Percentiles rank a stretch among this genome's conserved stretches.
Evolutionary conservation across 1,139 yeast genomes (phyloP).

Genomic region (Scheffersomyces quercinus): DNA sequence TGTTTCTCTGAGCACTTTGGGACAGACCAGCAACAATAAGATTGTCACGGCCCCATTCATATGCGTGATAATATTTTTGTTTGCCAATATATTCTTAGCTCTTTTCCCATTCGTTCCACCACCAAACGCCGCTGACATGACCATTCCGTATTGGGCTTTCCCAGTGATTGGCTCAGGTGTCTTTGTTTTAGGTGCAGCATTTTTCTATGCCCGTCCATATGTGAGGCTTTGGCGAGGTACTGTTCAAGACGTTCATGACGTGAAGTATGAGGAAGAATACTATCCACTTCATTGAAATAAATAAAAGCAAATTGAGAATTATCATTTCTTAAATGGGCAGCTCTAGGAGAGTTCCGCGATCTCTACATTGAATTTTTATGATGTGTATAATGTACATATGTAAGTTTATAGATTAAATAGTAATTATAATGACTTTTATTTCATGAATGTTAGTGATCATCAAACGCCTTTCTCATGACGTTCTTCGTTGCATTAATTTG

Average conservation of each 20-base stretch:
- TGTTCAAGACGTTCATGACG: slow-evolving; percentile 7
- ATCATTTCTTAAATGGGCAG: too few species aligned
- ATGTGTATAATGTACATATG: too few species aligned
- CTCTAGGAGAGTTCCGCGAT: too few species aligned
- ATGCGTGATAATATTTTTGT: slow-evolving; percentile 40
- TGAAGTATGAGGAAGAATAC: slow-evolving; percentile 14
- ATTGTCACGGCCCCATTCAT: slow-evolving; percentile 29
- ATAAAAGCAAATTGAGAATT: too few species aligned
- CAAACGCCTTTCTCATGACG: too few species aligned
- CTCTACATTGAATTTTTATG: too few species aligned
- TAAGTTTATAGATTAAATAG: too few species aligned
- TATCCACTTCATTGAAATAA: neutral
- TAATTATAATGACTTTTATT: too few species aligned
- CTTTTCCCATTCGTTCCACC: slow-evolving; percentile 62
- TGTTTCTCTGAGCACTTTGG: neutral
- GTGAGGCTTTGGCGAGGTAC: slow-evolving; percentile 7
- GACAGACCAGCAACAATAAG: slow-evolving; percentile 6
- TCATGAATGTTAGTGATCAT: too few species aligned
- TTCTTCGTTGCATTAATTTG: too few species aligned
- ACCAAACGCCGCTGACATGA: slow-evolving; percentile 26
- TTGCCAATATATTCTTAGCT: slow-evolving; percentile 53
- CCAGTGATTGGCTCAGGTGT: slow-evolving; percentile 56
- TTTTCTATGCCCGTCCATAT: slow-evolving; percentile 11
- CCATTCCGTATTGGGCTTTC: slow-evolving; percentile 56
- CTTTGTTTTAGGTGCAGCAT: slow-evolving; percentile 46